Base-by-base conservation (phyloP, 139 green algal genomes). In the Edaphochlamys debaryana region DNA sequence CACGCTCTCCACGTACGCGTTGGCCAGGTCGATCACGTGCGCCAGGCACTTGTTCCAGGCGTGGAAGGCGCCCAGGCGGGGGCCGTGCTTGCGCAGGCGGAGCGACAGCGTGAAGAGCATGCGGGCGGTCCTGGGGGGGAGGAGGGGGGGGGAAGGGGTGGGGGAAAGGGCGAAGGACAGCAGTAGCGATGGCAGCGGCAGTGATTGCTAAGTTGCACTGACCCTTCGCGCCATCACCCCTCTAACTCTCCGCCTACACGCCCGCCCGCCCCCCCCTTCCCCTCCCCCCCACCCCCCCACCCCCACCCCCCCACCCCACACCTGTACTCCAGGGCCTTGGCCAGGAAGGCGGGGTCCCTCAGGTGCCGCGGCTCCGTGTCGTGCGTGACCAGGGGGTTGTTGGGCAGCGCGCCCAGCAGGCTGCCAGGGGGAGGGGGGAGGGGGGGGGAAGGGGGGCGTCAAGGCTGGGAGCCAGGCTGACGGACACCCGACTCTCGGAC, bases 351-450 rank as follows among this genome's bases (percentile, higher is more conserved):
- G 4, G 92, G 91, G 91, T 96, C 91, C 20, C 94, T 82, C 76
- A 98, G 89, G 89, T 96, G 93, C 13, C 81, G 56, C 54, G 84
- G 56, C 41, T 90, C 87, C 20, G 93, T 96, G 70, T 96, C 94
- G 75, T 97, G 94, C 15, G 91, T 92, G 50, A 95, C 88, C 77
- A 97, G 89, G 13, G 94, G 94, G 88, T 97, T 97, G 85, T 90
- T 80, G 30, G 93, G 94, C 87, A 96, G 84, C 20, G 85, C 84
- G 84, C 91, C 90, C 76, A 73, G 41, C 41, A 73, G 42, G n/a
- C n/a, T n/a, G n/a, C n/a, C n/a, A n/a, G n/a, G n/a, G n/a, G n/a
- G n/a, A n/a, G n/a, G n/a, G n/a, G n/a, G n/a, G n/a, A n/a, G n/a
- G n/a, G n/a, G n/a, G n/a, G n/a, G n/a, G n/a, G n/a, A n/a, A n/a